Evolutionary conservation across 2,329 filamentous ascomycete species (phyloP).

Genomic region (Ceratocystiopsis minuta): DNA sequence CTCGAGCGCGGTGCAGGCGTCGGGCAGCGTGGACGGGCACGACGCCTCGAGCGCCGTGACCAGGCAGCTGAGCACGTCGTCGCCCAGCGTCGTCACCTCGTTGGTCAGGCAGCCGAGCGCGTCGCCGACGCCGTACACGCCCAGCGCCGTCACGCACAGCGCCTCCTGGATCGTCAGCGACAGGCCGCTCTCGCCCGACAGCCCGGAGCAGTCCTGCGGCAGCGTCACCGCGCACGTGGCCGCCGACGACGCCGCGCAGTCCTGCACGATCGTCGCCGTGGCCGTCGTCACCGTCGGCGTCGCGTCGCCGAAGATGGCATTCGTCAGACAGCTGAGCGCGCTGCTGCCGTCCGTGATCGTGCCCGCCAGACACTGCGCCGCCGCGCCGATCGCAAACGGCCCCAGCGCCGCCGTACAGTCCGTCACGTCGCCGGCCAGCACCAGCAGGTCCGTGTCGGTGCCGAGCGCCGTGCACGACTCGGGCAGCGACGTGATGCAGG

Average conservation of each 20-base stretch:
- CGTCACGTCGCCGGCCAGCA: neutral
- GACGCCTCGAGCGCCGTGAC: slow-evolving; percentile 1
- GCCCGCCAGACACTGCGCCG: slow-evolving; percentile 1
- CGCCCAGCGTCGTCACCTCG: slow-evolving; percentile 1
- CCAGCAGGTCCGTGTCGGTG: neutral
- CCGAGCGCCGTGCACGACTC: slow-evolving; percentile 1
- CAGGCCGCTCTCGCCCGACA: neutral
- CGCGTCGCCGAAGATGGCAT: neutral
- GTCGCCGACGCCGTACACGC: slow-evolving; percentile 12
- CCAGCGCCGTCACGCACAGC: slow-evolving; percentile 13
- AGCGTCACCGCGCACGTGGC: slow-evolving; percentile 1
- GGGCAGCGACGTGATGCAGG: slow-evolving; percentile 4
- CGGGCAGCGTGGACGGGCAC: slow-evolving; percentile 7
- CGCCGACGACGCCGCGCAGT: neutral
- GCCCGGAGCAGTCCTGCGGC: neutral
- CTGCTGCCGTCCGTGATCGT: slow-evolving; percentile 1
- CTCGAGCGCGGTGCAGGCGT: slow-evolving; percentile 2
- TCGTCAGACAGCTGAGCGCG: slow-evolving; percentile 6
- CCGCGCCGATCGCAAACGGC: slow-evolving; percentile 5
- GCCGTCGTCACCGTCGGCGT: neutral
- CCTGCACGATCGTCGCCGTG: neutral
- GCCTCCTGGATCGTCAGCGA: slow-evolving; percentile 11
- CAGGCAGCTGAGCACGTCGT: slow-evolving; percentile 4
- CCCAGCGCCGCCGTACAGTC: slow-evolving; percentile 6
- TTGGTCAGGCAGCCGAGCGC: slow-evolving; percentile 3